Base-by-base conservation (phyloP, 768 basidiomycete genomes). In the Lactarius psammicola region DNA sequence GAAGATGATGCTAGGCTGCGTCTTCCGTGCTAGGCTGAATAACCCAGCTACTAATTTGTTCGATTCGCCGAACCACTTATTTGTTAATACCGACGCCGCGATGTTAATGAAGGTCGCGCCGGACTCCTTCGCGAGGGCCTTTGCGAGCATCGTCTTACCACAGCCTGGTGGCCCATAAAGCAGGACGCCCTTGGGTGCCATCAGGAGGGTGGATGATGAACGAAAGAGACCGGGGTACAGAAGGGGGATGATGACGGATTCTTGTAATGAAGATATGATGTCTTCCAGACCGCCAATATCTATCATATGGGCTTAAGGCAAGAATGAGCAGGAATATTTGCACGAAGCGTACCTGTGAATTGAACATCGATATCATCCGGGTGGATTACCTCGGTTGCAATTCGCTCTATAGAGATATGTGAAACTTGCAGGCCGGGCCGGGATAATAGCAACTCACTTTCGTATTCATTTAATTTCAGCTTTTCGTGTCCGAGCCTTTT, bases 141-240 rank as follows among this genome's bases (percentile, higher is more conserved):
- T 96, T 1, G 97, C 97, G n/a, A 99, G 83, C 94, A 99, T 95
- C 1, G 97, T 98, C 80, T 99, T 99, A 30, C 97, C 97, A 70
- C 97, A 99, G 7, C 97, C 96, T 1, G 97, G 97, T 49, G 95
- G 97, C 0, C 97, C 97, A 71, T 92, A 96, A 23, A 99, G 84
- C 20, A 98, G 82, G 10, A 98, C 96, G 15, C 97, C 97, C 75
- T 98, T 98, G 0, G 97, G 97, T 5, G 97, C 93, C 6, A 87
- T 85, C 66, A 97, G 85, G 26, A 98, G 84, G 17, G 88, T 83
- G 0, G 94, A 92, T 0, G 90, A 85, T 20, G 88, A 82, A 17
- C 84, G 81, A 81, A 98, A 98, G 63, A 98, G 84, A 64, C 88
- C 81, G 4, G 97, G 97, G 72, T 92, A 96, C 66, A 90, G 85